Conservation (phyloP, 2,329 filamentous ascomycete species). For the Aspergillus clavatus region DNA sequence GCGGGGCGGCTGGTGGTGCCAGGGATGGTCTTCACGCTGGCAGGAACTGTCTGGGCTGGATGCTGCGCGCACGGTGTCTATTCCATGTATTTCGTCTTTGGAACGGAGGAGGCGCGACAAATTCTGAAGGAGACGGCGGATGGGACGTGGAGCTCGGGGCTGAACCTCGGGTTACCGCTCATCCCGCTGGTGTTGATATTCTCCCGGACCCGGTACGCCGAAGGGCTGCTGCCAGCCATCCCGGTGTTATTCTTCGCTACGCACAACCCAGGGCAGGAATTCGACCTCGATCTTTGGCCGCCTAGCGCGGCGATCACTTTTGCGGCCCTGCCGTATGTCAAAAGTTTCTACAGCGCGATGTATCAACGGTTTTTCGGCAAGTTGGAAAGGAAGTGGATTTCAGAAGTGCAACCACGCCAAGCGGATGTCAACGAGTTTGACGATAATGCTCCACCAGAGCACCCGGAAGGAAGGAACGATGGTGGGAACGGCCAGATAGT, state of each 20-base stretch:
- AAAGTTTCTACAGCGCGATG: slow-evolving; percentile 58
- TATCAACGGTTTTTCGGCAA: slow-evolving; percentile 57
- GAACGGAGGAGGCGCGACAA: slow-evolving; percentile 53
- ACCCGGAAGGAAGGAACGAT: slow-evolving; percentile 28
- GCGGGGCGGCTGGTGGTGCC: slow-evolving; percentile 61
- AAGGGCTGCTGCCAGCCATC: slow-evolving; percentile 59
- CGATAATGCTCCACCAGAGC: slow-evolving; percentile 32
- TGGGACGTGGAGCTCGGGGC: slow-evolving; percentile 43
- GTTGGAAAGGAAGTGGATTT: slow-evolving; percentile 57
- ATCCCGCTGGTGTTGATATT: slow-evolving; percentile 65
- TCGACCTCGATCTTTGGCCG: slow-evolving; percentile 59
- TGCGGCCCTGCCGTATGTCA: slow-evolving; percentile 61
- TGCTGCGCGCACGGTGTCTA: slow-evolving; percentile 57
- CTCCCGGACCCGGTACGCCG: slow-evolving; percentile 60
- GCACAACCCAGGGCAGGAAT: slow-evolving; percentile 39
- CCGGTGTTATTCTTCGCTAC: slow-evolving; percentile 54
- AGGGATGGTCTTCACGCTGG: slow-evolving; percentile 51
- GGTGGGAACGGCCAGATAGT: slow-evolving; percentile 40
- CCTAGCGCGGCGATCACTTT: slow-evolving; percentile 63
- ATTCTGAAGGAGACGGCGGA: slow-evolving; percentile 46
- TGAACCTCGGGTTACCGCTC: slow-evolving; percentile 59
- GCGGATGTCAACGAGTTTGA: slow-evolving; percentile 37
- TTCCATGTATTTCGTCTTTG: slow-evolving; percentile 63
- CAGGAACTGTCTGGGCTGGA: slow-evolving; percentile 47
- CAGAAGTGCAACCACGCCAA: slow-evolving; percentile 56